Evolutionary conservation across 73 alveolate genomes (phyloP), one percentile per base, ranked within the genome.

Genomic region (Blepharisma stoltei): DNA sequence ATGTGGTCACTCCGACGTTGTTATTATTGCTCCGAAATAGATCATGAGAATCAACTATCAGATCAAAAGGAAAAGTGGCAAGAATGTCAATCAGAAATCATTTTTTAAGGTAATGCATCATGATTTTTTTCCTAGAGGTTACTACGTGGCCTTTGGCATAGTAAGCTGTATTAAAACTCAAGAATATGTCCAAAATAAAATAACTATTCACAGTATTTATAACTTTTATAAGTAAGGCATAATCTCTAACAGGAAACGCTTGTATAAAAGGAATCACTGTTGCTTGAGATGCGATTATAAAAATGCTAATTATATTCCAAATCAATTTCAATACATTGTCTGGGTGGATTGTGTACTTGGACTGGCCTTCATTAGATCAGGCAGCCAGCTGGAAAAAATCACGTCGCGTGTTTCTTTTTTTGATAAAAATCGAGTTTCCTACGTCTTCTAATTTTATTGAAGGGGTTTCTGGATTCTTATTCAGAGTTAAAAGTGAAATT

Each of bases 221-320:
- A 25, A 60, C 23, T 9, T 14, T 20, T 20, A 25, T 43, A 38
- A 32, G 50, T 6, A 20, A 25, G 78, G 91, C 53, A 7, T 8
- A 44, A n/a, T 9, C 32, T 27, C 84, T 77, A 54, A 50, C 88
- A 9, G 54, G 73, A 65, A 87, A 87, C 27, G 87, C 45, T 21
- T 83, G 44, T 44, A 86, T 6, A 77, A 83, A 87, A 0, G 94
- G 94, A 46, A 83, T 55, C 55, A 78, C 55, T 0, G 83, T 78
- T 6, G 91, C 86, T 71, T 81, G 77, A 49, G 78, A 83, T 6
- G 60, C 55, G 32, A 87, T 83, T 43, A 83, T 25, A 9, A 54
- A 23, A 37, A 87, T 54, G 43, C 77, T 68, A 70, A 78, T 4
- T 20, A 87, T 9, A 75, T 87, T 91, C 91, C 94, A 87, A 37